phyloP scores from a whole-genome alignment of 306 rosid genomes.

The Astragalus glycyphyllos region DNA sequence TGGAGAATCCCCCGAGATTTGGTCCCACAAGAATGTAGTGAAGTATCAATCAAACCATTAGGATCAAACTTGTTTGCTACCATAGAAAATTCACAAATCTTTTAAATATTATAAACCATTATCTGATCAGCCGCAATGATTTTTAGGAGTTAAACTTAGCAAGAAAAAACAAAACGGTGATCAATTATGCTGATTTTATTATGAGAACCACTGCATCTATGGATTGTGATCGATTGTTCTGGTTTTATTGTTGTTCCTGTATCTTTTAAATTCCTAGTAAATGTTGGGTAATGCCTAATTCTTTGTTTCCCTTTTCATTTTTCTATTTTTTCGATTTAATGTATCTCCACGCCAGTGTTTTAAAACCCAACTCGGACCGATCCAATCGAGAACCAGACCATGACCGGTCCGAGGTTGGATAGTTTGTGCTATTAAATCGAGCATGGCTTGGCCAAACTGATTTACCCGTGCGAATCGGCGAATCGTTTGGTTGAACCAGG shows the following conservation, averaged over 20 bases:
- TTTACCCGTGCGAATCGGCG: too few species aligned
- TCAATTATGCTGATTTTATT: not conserved
- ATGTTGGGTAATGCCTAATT: not conserved
- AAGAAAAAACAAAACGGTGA: slow-evolving; percentile 2
- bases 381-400: too few species aligned
- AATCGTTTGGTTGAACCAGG: too few species aligned
- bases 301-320: not conserved
- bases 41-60: not conserved
- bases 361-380: too few species aligned
- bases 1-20: too few species aligned
- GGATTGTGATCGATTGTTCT: not conserved
- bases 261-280: not conserved
- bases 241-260: not conserved
- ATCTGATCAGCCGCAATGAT: slow-evolving; percentile 10
- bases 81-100: slow-evolving; percentile 4
- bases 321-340: not conserved
- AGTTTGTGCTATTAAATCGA: too few species aligned
- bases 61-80: not conserved
- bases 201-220: slow-evolving; percentile 20
- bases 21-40: not conserved
- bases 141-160: slow-evolving; percentile 19
- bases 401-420: too few species aligned
- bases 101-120: not conserved
- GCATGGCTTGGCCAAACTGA: too few species aligned
- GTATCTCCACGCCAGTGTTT: not conserved